phyloP scores from a whole-genome alignment of 2,329 filamentous ascomycete genomes.

The Cercospora zeae-maydis region DNA sequence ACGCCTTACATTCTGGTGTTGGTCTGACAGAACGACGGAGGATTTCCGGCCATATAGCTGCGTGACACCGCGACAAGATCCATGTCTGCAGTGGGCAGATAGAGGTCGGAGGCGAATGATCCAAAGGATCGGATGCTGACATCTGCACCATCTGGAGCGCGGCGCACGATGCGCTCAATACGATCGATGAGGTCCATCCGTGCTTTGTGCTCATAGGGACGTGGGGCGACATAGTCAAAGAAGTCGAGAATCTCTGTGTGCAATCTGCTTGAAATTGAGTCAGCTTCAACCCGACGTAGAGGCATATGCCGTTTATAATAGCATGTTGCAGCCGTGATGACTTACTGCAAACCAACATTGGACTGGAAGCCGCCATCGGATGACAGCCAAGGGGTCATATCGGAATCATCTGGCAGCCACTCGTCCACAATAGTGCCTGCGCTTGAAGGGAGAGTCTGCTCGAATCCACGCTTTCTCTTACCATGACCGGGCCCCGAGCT shows the following conservation, averaged over 20 bases:
- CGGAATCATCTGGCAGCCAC: slow-evolving; percentile 41
- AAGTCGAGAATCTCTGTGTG: slow-evolving; percentile 91
- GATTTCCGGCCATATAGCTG: slow-evolving; percentile 55
- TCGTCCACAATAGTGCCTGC: slow-evolving; percentile 41
- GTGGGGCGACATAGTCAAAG: slow-evolving; percentile 77
- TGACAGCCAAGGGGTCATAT: slow-evolving; percentile 61
- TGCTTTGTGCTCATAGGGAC: slow-evolving; percentile 70
- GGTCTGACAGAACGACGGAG: slow-evolving; percentile 48
- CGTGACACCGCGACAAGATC: slow-evolving; percentile 77
- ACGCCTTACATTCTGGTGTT: slow-evolving; percentile 48
- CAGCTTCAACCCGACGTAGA: not conserved
- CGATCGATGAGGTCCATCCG: slow-evolving; percentile 69
- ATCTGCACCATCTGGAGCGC: slow-evolving; percentile 39
- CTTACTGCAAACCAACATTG: slow-evolving; percentile 28
- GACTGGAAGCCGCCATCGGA: slow-evolving; percentile 45
- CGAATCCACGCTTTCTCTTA: slow-evolving; percentile 63
- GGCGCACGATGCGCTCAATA: slow-evolving; percentile 58
- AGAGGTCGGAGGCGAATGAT: slow-evolving; percentile 79
- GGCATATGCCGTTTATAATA: too few relatives aligned
- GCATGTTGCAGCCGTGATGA: not conserved
- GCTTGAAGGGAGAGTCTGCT: slow-evolving; percentile 13
- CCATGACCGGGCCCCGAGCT: slow-evolving; percentile 36
- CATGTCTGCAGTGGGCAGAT: slow-evolving; percentile 81
- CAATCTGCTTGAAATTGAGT: slow-evolving; percentile 48
- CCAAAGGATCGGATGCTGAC: slow-evolving; percentile 73